Conservation (phyloP, 768 basidiomycete species). For the Lactarius tabidus region DNA sequence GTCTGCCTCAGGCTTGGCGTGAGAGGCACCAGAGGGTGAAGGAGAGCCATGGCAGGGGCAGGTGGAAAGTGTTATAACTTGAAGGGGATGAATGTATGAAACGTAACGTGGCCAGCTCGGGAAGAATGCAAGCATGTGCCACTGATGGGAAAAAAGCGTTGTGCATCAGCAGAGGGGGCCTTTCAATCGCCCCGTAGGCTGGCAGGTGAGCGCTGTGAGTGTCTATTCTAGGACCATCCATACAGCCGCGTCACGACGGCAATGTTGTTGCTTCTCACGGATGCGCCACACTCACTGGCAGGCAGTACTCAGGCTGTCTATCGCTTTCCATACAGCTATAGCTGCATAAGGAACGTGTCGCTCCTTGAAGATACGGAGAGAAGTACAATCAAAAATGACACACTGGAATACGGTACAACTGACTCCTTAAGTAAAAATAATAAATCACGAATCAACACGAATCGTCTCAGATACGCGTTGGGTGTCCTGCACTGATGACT, state of each 20-base stretch:
- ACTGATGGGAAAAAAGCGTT: neutral
- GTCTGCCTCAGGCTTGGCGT: neutral
- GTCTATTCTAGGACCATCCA: neutral
- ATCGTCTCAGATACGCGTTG: neutral
- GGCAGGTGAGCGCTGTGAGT: neutral
- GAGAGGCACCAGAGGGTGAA: neutral
- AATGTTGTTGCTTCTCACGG: too few species aligned
- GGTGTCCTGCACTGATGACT: neutral
- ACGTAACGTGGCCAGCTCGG: neutral
- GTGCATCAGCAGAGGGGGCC: neutral
- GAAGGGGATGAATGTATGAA: neutral
- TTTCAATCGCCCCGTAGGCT: neutral
- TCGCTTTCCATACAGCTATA: too few species aligned
- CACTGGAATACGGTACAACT: neutral
- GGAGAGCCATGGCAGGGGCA: neutral
- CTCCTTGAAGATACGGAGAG: too few species aligned
- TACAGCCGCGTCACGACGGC: neutral
- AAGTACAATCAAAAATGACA: too few species aligned
- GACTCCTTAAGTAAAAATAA: neutral
- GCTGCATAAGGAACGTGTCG: too few species aligned
- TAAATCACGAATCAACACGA: neutral
- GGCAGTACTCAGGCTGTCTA: too few species aligned
- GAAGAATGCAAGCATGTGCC: neutral
- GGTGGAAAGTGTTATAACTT: neutral
- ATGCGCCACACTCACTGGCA: too few species aligned